Evolutionary conservation across 345 rosid species (phyloP), one percentile per base, ranked within the genome.

Genomic region (Citrus reticulata): DNA sequence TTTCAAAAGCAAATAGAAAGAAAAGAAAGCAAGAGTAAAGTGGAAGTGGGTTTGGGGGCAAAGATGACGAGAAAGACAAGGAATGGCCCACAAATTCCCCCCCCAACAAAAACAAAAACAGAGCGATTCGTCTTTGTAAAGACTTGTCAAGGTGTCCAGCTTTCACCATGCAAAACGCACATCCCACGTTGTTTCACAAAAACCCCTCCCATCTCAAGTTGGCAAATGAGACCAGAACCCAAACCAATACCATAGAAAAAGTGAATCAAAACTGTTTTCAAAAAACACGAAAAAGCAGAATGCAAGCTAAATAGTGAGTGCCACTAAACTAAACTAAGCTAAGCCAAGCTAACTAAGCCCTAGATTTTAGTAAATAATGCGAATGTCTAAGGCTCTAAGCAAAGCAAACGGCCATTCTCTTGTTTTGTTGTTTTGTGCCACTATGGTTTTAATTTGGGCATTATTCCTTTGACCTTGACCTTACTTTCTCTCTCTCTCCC

Each of bases 81-180:
- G 68, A 34, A 59, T 59, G 83, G 79, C 78, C 83, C 83, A 69
- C 79, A 30, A 55, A 24, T 35, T 32, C 30, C 29, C 66, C 35
- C 35, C 24, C 34, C n/a, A n/a, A n/a, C n/a, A 35, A 35, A 35
- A 35, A 35, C 5, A 34, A 5, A 57, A 11, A 24, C 2, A 60
- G 9, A 62, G 73, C 46, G 37, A 57, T 27, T 79, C 42, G 5
- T 79, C 67, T 39, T 66, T 42, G 73, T 25, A 42, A 80, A 75
- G 70, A 19, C 40, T 68, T 32, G 61, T 0, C 24, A 46, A 75
- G 74, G 58, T 49, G 80, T 81, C 77, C 80, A 59, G 66, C 77
- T 81, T 81, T 77, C 74, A 77, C 77, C 77, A 81, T 76, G 76
- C 84, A 81, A 72, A 66, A 24, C 57, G 32, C 78, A 39, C 74